These are phyloP conservation scores for Sedum album DNA, from an alignment of 164 flowering plant genomes.

Conservation along the genomic window DNA sequence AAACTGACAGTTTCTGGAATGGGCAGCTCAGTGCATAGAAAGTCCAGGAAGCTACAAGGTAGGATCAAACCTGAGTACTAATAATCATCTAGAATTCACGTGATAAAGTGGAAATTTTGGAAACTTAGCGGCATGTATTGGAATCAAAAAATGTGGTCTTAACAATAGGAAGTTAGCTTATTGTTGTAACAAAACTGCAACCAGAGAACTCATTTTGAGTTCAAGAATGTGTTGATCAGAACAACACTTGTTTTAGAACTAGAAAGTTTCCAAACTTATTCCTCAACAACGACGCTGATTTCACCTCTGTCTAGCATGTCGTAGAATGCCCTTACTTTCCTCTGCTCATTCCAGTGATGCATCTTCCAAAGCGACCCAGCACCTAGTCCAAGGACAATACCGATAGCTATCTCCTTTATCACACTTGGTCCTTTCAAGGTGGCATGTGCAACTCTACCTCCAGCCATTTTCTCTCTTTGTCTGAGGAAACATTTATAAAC, in stretches of 20 bases:
- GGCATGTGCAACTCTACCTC: conserved; percentile 38
- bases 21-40: no score
- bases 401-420: conserved; percentile 45
- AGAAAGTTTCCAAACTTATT: neutral
- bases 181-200: neutral
- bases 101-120: no score
- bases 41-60: no score
- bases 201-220: neutral
- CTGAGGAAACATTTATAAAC: neutral
- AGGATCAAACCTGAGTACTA: no score
- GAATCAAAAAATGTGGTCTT: neutral
- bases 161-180: neutral
- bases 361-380: conserved; percentile 56
- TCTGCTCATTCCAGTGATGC: conserved; percentile 24
- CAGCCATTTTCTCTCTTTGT: conserved; percentile 25
- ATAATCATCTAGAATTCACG: no score
- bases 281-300: conserved; percentile 13
- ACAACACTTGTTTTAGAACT: neutral
- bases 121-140: neutral
- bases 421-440: conserved; percentile 63
- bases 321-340: conserved; percentile 12
- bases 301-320: conserved; percentile 13
- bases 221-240: conserved; percentile 1
- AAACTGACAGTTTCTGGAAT: no score
- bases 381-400: conserved; percentile 29